Conservation (phyloP, 345 rosid genomes). For the Atalantia buxifolia region DNA sequence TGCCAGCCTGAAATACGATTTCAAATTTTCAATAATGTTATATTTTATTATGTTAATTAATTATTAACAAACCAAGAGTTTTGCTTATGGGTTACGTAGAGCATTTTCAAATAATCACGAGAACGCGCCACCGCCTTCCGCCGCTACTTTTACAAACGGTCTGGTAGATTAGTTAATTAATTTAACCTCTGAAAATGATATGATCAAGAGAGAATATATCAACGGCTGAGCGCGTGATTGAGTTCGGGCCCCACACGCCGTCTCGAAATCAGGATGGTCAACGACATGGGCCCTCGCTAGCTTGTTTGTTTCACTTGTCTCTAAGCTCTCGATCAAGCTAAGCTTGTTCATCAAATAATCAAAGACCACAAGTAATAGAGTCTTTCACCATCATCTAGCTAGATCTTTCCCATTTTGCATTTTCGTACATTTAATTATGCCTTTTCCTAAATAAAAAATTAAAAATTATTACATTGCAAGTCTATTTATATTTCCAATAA, state of each 20-base stretch:
- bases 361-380: no score
- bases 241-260: not conserved
- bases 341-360: not conserved
- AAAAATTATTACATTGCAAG: no score
- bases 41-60: not conserved
- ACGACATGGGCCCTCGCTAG: not conserved
- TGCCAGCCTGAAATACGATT: not conserved
- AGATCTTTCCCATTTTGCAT: not conserved
- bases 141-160: not conserved
- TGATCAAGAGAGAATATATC: no score
- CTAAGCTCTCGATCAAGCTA: not conserved
- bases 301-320: not conserved
- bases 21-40: no score
- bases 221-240: not conserved
- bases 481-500: no score
- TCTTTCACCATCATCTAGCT: not conserved
- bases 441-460: no score
- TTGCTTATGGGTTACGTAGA: not conserved
- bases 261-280: not conserved
- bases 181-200: not conserved
- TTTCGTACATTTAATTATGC: not conserved
- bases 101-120: not conserved
- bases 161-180: not conserved
- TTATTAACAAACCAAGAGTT: not conserved
- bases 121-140: constrained; percentile 11